Evolutionary conservation across 371 early-diverging fungal species (phyloP).

Genomic region (Rhizopus arrhizus): DNA sequence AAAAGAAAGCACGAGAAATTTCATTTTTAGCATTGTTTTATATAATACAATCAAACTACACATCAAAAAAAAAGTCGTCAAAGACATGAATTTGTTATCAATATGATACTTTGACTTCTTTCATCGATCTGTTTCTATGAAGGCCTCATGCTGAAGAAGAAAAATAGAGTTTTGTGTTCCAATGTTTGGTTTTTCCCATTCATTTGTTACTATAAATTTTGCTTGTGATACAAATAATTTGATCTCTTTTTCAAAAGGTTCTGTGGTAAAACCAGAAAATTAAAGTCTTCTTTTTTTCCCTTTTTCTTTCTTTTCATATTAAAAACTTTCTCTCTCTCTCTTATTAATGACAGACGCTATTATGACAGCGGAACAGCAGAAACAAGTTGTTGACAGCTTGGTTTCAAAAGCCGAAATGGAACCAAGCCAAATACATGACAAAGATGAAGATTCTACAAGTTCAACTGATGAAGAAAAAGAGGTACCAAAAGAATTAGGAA

Average conservation of each 20-base stretch:
- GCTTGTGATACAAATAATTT: slow-evolving; percentile 1
- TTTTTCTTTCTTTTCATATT: not conserved
- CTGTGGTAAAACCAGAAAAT: not conserved
- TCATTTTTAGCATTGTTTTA: too few species aligned
- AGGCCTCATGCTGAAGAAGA: not conserved
- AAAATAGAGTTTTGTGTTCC: not conserved
- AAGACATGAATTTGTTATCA: too few species aligned
- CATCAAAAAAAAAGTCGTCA: too few species aligned
- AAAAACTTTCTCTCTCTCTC: not conserved
- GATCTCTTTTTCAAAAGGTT: not conserved
- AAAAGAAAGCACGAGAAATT: too few species aligned
- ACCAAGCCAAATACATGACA: not conserved
- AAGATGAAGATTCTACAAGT: slow-evolving; percentile 9
- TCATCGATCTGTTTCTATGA: too few species aligned
- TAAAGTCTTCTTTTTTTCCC: not conserved
- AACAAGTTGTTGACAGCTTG: not conserved
- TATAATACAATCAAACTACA: too few species aligned
- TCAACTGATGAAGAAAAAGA: slow-evolving; percentile 17
- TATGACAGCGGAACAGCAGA: not conserved
- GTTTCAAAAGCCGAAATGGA: not conserved
- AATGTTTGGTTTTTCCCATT: not conserved
- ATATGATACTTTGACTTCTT: too few species aligned
- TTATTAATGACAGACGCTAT: too few species aligned
- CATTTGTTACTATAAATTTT: not conserved
- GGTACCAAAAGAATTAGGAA: slow-evolving; percentile 19